Base-by-base conservation (phyloP, 371 early-diverging fungal species). In the Mortierella sp. region DNA sequence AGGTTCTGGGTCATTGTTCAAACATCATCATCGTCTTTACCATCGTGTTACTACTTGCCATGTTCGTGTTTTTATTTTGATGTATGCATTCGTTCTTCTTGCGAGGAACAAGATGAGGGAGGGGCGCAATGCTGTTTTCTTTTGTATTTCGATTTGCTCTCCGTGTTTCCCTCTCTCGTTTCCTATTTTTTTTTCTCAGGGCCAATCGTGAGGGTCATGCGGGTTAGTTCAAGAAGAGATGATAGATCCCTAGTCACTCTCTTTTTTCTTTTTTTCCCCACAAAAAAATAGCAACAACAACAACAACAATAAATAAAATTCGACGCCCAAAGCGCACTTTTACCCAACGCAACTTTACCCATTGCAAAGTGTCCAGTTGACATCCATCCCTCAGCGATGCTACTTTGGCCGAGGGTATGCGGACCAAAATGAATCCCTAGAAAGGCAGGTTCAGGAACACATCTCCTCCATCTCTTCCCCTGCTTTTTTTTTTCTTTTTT, bases 191-290 rank as follows among this genome's bases (percentile, higher is more conserved):
- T 9, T 34, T 34, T 58, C 37, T 58, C 34, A 34, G 61, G 61
- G 61, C 34, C 37, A 58, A 58, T 8, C 61, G 22, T 34, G 34
- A 58, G 37, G 61, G 61, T 58, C 61, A 58, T 58, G 61, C 22
- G 61, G 34, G n/a, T n/a, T n/a, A n/a, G n/a, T n/a, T n/a, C n/a
- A 4, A n/a, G n/a, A 19, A 9, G n/a, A 8, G 37, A 19, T 7
- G 9, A 19, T 34, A 34, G 9, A 58, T n/a, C n/a, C n/a, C 61
- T 16, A 34, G 19, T 19, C 40, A 19, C n/a, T 6, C 26, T 34
- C 29, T 26, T 11, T 24, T 29, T 44, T 24, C n/a, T 34, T 34
- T 34, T 34, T 34, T 58, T 58, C 61, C 61, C 61, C 61, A 58
- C 61, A 58, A 58, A 58, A 58, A 58, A 14, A 52, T 52, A 14